Conservation (phyloP, 257 asterid genomes). For the Oldenlandia corymbosa region DNA sequence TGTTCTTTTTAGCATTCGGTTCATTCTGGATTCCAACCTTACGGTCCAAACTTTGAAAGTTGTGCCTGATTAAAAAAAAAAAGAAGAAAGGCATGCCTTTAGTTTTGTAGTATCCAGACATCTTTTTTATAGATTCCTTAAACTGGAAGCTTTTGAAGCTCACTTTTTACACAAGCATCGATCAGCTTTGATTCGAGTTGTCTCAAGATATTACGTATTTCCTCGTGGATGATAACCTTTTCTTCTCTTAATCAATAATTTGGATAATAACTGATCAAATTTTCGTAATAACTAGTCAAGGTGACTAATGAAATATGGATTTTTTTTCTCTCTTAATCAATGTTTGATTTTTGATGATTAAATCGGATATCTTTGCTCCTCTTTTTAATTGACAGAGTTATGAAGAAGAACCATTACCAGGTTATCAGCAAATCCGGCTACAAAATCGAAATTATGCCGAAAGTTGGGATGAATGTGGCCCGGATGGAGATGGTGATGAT, state of each 20-base stretch:
- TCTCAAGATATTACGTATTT: too few species aligned
- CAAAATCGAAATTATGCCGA: conserved; percentile 48
- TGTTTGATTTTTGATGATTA: background rate
- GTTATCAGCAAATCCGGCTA: conserved; percentile 44
- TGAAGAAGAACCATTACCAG: conserved; percentile 67
- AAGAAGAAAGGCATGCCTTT: background rate
- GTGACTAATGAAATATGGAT: background rate
- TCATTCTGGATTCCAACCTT: background rate
- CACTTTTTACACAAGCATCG: too few species aligned
- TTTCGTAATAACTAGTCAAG: background rate
- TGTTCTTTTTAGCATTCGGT: too few species aligned
- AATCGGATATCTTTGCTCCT: background rate
- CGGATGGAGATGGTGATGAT: conserved; percentile 34
- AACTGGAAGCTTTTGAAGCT: conserved; percentile 8
- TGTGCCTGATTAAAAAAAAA: background rate
- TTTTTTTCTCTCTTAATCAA: background rate
- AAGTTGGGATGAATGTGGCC: conserved; percentile 47
- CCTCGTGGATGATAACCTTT: too few species aligned
- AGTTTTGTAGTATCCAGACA: background rate
- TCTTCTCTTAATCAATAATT: too few species aligned
- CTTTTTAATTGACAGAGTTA: conserved; percentile 49
- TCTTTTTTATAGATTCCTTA: conserved; percentile 1
- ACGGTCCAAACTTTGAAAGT: background rate
- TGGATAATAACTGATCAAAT: background rate
- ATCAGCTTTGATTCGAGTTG: background rate